Percentiles rank a stretch among this genome's conserved stretches.
These are phyloP conservation scores for Zalaria obscura DNA, from an alignment of 2,329 filamentous ascomycete species.

Conservation along the genomic window DNA sequence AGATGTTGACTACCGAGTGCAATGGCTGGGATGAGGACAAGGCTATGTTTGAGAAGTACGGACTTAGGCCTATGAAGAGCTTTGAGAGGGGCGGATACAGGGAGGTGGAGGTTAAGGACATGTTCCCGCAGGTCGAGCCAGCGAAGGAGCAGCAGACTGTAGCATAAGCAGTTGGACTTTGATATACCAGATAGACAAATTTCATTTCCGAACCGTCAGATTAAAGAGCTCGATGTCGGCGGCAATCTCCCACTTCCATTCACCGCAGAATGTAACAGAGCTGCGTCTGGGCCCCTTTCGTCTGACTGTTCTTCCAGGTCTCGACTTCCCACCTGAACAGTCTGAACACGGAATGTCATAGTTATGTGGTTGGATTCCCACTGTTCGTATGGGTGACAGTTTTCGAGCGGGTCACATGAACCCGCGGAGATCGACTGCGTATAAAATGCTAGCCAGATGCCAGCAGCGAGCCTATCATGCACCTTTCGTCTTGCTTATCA, in stretches of 20 bases:
- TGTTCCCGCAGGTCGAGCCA: slow-evolving; percentile 1
- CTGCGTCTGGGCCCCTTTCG: not conserved
- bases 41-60: slow-evolving; percentile 72
- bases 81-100: slow-evolving; percentile 20
- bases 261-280: not conserved
- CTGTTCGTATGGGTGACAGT: too few species aligned
- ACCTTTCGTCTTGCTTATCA: too few species aligned
- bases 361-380: too few species aligned
- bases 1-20: slow-evolving; percentile 87
- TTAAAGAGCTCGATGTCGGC: too few species aligned
- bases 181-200: not conserved
- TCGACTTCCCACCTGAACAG: not conserved
- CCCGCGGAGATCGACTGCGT: too few species aligned
- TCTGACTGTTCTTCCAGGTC: not conserved
- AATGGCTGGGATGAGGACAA: slow-evolving; percentile 84
- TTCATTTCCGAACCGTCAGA: too few species aligned
- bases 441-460: too few species aligned
- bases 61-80: slow-evolving; percentile 57
- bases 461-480: too few species aligned
- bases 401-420: too few species aligned
- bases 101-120: slow-evolving; percentile 7
- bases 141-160: slow-evolving; percentile 1
- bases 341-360: not conserved
- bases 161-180: not conserved
- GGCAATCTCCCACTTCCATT: too few species aligned